Conservation (phyloP, 495 filamentous ascomycete species). For the Bryoglossum gracile region DNA sequence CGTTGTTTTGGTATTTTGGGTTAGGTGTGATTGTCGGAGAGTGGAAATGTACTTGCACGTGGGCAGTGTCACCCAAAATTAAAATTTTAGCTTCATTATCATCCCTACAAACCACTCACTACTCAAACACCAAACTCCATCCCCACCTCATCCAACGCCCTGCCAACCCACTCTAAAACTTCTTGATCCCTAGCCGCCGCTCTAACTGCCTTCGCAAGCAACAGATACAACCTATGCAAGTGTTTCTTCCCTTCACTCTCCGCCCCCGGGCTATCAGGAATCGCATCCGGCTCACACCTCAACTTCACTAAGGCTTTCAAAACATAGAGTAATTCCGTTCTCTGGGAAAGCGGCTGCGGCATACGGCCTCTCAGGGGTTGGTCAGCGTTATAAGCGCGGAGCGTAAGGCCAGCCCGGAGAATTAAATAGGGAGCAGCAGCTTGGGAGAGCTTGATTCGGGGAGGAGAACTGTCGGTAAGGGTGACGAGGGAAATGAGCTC, state of each 20-base stretch:
- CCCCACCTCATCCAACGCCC: slow-evolving; percentile 59
- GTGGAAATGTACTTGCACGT: too few relatives aligned
- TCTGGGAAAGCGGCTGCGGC: slow-evolving; percentile 80
- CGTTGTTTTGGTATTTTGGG: too few relatives aligned
- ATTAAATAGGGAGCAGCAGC: slow-evolving; percentile 79
- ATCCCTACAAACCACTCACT: not conserved
- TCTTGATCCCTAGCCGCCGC: slow-evolving; percentile 60
- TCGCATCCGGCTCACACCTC: slow-evolving; percentile 61
- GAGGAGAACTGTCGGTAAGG: slow-evolving; percentile 30
- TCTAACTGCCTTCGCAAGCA: slow-evolving; percentile 63
- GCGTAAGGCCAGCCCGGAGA: slow-evolving; percentile 66
- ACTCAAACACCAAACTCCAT: slow-evolving; percentile 49
- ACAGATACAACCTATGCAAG: slow-evolving; percentile 71
- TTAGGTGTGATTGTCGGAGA: too few relatives aligned
- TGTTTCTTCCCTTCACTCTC: slow-evolving; percentile 56
- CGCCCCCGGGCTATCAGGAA: slow-evolving; percentile 54
- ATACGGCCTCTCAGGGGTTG: slow-evolving; percentile 87
- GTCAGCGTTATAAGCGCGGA: slow-evolving; percentile 81
- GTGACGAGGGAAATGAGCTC: slow-evolving; percentile 70
- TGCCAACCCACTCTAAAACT: slow-evolving; percentile 47
- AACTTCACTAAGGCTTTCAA: slow-evolving; percentile 57
- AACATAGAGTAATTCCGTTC: slow-evolving; percentile 68
- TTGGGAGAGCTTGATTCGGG: slow-evolving; percentile 52
- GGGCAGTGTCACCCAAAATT: too few relatives aligned
- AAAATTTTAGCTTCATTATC: too few relatives aligned